Percentiles rank a stretch among this genome's conserved stretches.
Conservation (phyloP, 192 early-diverging fungal genomes). For the Entrophospora sp. region DNA sequence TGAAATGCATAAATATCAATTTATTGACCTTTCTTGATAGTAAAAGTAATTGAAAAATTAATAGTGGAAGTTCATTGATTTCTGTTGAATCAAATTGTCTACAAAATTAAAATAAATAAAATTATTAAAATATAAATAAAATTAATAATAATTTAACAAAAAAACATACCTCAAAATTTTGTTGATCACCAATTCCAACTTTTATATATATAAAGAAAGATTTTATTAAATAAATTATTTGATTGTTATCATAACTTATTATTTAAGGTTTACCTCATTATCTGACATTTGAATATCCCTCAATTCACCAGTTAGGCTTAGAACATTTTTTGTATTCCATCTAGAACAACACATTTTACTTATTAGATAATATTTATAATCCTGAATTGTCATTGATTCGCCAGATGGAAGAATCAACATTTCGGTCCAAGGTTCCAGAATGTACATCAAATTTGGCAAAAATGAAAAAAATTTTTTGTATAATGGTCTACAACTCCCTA, state of each 20-base stretch:
- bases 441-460: conserved; percentile 23
- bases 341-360: conserved; percentile 27
- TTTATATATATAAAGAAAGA: background rate
- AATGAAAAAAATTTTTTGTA: conserved; percentile 29
- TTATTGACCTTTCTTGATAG: conserved; percentile 49
- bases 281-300: conserved; percentile 28
- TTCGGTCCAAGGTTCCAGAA: conserved; percentile 13
- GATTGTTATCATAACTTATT: background rate
- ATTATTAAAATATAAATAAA: background rate
- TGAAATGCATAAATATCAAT: background rate
- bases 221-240: background rate
- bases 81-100: conserved; percentile 41
- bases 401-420: background rate
- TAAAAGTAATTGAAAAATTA: conserved; percentile 60
- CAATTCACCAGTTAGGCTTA: conserved; percentile 26
- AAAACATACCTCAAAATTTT: conserved; percentile 31
- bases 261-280: conserved; percentile 15
- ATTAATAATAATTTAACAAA: background rate
- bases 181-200: conserved; percentile 4
- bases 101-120: background rate
- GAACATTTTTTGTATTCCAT: conserved; percentile 27
- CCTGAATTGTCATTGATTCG: conserved; percentile 21
- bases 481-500: conserved; percentile 21
- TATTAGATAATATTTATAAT: conserved; percentile 28
- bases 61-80: conserved; percentile 47